These are phyloP conservation scores for Glycine soja DNA, from an alignment of 306 rosid genomes.

Conservation along the genomic window DNA sequence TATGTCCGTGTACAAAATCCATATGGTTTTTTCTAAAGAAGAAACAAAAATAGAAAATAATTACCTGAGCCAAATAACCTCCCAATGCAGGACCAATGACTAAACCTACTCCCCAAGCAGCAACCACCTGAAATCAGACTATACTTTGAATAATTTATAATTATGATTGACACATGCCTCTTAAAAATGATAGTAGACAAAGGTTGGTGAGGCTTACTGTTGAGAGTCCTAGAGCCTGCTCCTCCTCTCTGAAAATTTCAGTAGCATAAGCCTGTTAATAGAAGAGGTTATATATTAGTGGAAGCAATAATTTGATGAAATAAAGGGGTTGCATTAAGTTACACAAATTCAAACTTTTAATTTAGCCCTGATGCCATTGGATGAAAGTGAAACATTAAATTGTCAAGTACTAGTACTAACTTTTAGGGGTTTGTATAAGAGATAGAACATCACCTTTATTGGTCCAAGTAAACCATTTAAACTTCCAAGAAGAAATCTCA, in stretches of 20 bases:
- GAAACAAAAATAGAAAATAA: not conserved
- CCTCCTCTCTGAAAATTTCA: conserved; percentile 73
- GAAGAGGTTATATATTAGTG: conserved; percentile 7
- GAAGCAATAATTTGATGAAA: not conserved
- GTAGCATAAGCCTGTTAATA: conserved; percentile 77
- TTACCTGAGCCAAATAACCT: conserved; percentile 88
- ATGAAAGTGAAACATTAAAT: conserved; percentile 4
- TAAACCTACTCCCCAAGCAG: conserved; percentile 86
- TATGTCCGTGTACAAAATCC: not conserved
- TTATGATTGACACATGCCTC: not conserved
- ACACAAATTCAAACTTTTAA: not conserved
- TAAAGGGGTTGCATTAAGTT: not conserved
- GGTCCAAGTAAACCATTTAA: conserved; percentile 93
- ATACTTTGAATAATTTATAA: conserved; percentile 37
- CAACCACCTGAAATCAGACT: conserved; percentile 65
- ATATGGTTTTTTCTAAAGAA: not conserved
- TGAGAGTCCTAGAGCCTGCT: conserved; percentile 84
- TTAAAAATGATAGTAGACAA: conserved; percentile 7
- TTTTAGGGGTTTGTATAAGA: not conserved
- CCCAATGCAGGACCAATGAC: conserved; percentile 90
- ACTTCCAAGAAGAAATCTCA: conserved; percentile 83
- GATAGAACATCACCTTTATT: conserved; percentile 63
- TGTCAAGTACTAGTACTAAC: not conserved
- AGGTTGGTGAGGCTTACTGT: conserved; percentile 56
- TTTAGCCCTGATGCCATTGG: not conserved